Conservation (phyloP, 345 rosid genomes). For the Gossypium raimondii region DNA sequence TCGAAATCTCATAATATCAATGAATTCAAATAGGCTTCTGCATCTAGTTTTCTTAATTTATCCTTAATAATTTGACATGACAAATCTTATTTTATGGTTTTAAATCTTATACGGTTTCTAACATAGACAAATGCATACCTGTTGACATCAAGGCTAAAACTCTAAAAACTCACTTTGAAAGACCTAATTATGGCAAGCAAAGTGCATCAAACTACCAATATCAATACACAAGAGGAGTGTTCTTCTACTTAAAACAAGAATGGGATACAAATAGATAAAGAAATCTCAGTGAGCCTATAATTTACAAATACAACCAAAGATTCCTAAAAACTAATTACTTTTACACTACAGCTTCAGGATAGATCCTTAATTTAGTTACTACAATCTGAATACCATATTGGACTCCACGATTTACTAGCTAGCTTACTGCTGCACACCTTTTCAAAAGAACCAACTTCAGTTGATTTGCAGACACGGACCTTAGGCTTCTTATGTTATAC, state of each 20-base stretch:
- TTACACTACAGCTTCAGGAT: conserved; percentile 11
- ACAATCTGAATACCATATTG: conserved; percentile 5
- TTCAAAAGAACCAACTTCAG: conserved; percentile 8
- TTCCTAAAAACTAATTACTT: conserved; percentile 16
- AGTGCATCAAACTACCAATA: not conserved
- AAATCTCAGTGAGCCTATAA: not conserved
- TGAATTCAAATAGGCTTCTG: too few relatives aligned
- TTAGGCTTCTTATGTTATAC: conserved; percentile 6
- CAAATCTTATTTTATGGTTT: too few relatives aligned
- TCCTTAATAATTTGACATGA: too few relatives aligned
- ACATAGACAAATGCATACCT: too few relatives aligned
- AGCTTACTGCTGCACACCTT: conserved; percentile 4
- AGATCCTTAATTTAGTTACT: conserved; percentile 6
- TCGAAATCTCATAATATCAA: too few relatives aligned
- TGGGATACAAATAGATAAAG: not conserved
- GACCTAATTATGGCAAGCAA: not conserved
- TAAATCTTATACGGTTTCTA: too few relatives aligned
- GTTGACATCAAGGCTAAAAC: not conserved
- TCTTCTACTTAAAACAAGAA: not conserved
- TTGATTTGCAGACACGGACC: not conserved
- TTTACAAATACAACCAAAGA: conserved; percentile 1
- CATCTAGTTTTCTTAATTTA: too few relatives aligned
- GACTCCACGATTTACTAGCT: conserved; percentile 13
- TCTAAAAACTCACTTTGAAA: not conserved
- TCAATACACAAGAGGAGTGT: not conserved